Base-by-base conservation (phyloP, 805 yeast genomes). In the Blastobotrys mokoenaii region DNA sequence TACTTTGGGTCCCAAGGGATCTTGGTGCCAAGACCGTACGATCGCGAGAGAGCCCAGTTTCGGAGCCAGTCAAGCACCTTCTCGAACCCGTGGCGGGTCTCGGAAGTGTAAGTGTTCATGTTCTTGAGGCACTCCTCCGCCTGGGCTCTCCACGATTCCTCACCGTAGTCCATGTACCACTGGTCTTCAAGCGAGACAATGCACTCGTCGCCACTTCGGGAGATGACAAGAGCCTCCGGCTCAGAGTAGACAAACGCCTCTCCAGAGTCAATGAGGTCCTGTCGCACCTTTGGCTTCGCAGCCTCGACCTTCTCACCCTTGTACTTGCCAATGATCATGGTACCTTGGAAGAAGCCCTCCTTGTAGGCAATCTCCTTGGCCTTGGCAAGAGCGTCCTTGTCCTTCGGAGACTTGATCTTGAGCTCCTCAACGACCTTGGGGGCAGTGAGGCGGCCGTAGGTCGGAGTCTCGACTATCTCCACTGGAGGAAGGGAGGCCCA, bases 101-200 rank as follows among this genome's bases (percentile, higher is more conserved):
- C 97, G 41, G 80, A 72, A 44, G 82, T 73, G 72, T 76, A 90
- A 9, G 89, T 76, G 63, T 84, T 77, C 90, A 93, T 80, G 48
- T 67, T 63, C 40, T 72, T 73, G 50, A 93, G 74, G 64, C 95
- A 83, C 57, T 83, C 93, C 51, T 80, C 68, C 44, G 96, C 94
- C 62, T 76, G 78, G 12, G 72, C 66, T 62, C 84, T 85, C 98
- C 98, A 93, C 12, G 68, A 55, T 56, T 78, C 86, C 75, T 93
- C 98, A 74, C 98, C 98, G 60, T 93, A 93, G 65, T 93, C 97
- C 58, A 86, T 76, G 67, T 79, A 93, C 98, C 98, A 93, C 73
- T 93, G 98, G 68, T 93, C 97, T 69, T 94, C 97, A 43, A 93
- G 76, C 4, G 97, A 87, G 35, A 93, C 98, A 58, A 90, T 80